Base-by-base conservation (phyloP, 2,329 filamentous ascomycete genomes). In the Microsporum ferrugineum region DNA sequence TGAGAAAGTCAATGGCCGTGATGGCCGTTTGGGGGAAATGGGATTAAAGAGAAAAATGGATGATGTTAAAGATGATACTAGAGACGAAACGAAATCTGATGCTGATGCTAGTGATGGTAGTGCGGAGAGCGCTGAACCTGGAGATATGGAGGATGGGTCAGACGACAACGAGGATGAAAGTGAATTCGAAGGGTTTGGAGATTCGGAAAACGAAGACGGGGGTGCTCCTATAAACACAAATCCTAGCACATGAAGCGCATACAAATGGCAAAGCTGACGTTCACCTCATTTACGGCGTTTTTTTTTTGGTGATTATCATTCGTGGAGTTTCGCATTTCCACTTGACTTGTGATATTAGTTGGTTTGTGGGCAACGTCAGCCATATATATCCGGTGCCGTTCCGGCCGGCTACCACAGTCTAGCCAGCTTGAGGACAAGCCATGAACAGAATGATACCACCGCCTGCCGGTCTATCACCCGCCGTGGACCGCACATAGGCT, bases 11-110 rank as follows among this genome's bases (percentile, higher is more conserved):
- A 83, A 86, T 64, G 88, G 89, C 3, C 84, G 91, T 55, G 83
- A 88, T 63, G 91, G 91, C 10, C 82, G 84, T 66, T 78, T 95
- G 0, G 91, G 91, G 17, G 90, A 96, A 75, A 96, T 95, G 86
- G 76, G 77, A 62, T 84, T 84, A 47, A 87, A 85, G 75, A 89
- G 95, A 76, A 88, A 92, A 68, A 86, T 86, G 67, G 82, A 84
- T 17, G 83, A 84, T 29, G 72, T 69, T 5, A 70, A 67, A 33
- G 71, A 71, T 6, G 70, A 65, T 38, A 71, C 75, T 34, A 68
- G 66, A 47, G 62, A 64, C 31, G 66, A 71, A 29, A 66, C 68
- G 29, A 63, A 61, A 0, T 63, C 63, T 4, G 71, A 72, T 23
- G 6, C 57, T 47, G 38, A 45, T 31, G 61, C 66, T 27, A 65